Evolutionary conservation across 2,329 filamentous ascomycete species (phyloP), one percentile per base, ranked within the genome.

Genomic region (Colletotrichum musae): DNA sequence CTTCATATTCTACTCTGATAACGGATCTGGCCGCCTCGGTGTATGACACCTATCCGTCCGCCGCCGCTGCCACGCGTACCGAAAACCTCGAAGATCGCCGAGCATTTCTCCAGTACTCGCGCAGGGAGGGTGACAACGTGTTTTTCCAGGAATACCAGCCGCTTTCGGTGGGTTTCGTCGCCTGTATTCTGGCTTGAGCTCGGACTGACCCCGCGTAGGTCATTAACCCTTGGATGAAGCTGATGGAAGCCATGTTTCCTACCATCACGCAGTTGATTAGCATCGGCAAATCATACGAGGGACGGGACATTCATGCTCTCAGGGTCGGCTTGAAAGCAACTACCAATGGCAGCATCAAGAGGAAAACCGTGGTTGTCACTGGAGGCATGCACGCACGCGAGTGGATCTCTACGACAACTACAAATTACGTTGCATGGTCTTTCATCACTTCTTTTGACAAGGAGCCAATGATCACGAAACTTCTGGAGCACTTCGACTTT

Each of bases 71-170:
- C 18, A 63, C 68, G 24, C 72, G 64, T 18, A 43, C 56, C 16
- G 50, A 71, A 26, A 64, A 64, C 4, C 24, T 68, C 18, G 26
- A 66, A 73, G 78, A 73, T 63, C 80, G 70, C 65, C 75, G 70
- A 58, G 75, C 70, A 68, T 77, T 72, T 59, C 75, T 74, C 71
- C 81, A 73, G 50, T 74, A 70, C 21, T 61, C 78, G 72, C 54
- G 80, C 75, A 77, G 78, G 12, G 79, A 80, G 64, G 76, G 82
- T n/a, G 88, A 91, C 67, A 94, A 94, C 76, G 85, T 97, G 47
- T 98, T 98, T 83, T 98, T 99, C 82, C 88, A 90, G 59, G 91
- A 98, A 76, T 99, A 98, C 79, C 96, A 98, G 76, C 94, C 95
- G 2, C 85, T 97, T 24, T 90, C 92, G 3, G 94, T 75, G 60